These are phyloP conservation scores for Peronosclerospora sorghi DNA, from an alignment of 352 stramenopile genomes.

Conservation along the genomic window DNA sequence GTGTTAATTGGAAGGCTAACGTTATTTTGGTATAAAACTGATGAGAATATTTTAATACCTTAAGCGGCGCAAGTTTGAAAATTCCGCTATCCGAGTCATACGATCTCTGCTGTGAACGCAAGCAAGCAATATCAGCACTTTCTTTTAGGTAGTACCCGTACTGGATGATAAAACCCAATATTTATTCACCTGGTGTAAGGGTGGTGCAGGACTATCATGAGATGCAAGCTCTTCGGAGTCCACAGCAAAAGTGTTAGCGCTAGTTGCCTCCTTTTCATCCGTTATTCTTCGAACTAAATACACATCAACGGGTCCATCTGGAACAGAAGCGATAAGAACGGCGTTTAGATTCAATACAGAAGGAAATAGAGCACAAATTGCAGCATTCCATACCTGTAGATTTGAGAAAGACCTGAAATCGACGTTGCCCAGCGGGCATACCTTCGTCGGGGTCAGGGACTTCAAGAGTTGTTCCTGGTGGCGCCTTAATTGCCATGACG, in stretches of 20 bases:
- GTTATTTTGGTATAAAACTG: background rate
- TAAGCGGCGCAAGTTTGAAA: slow-evolving; percentile 79
- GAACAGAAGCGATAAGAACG: background rate
- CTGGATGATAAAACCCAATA: background rate
- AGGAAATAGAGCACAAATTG: background rate
- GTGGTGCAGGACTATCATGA: slow-evolving; percentile 25
- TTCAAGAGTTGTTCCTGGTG: slow-evolving; percentile 89
- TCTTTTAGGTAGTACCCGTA: background rate
- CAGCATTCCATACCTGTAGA: slow-evolving; percentile 41
- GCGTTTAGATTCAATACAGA: background rate
- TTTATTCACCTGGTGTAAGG: slow-evolving; percentile 43
- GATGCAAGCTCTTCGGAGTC: slow-evolving; percentile 10
- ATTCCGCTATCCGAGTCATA: slow-evolving; percentile 76
- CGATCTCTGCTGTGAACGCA: slow-evolving; percentile 40
- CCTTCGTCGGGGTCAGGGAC: slow-evolving; percentile 91
- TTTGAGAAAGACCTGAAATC: slow-evolving; percentile 93
- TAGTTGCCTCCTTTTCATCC: slow-evolving; percentile 32
- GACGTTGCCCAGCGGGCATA: slow-evolving; percentile 79
- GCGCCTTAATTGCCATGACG: slow-evolving; percentile 91
- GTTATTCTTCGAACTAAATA: slow-evolving; percentile 73
- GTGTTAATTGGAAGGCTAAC: slow-evolving; percentile 3
- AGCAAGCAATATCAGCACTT: slow-evolving; percentile 1
- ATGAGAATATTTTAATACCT: slow-evolving; percentile 30
- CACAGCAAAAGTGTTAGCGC: slow-evolving; percentile 6
- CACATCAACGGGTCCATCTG: slow-evolving; percentile 83